Evolutionary conservation across 2,329 filamentous ascomycete genomes (phyloP).

Genomic region (Fusarium sp.): DNA sequence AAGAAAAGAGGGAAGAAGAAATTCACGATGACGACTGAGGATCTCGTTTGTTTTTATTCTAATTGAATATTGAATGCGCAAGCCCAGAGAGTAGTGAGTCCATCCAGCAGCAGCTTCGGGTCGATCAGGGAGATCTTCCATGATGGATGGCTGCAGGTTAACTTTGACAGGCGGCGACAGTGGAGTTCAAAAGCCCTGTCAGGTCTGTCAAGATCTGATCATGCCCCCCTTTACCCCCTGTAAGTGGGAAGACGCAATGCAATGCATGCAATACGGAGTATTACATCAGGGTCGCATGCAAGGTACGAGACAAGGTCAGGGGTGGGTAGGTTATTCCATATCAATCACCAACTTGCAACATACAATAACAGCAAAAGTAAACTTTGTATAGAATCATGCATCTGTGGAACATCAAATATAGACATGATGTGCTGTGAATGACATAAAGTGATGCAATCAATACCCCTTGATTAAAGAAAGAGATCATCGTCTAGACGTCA

Average conservation of each 20-base stretch:
- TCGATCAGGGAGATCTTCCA: conserved; percentile 20
- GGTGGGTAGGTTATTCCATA: no score
- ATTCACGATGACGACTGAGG: neutral
- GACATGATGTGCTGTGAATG: conserved; percentile 3
- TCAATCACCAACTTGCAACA: no score
- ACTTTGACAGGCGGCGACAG: neutral
- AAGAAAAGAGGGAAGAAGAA: neutral
- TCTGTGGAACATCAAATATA: neutral
- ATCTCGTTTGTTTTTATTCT: conserved; percentile 9
- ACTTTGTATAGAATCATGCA: neutral
- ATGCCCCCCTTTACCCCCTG: conserved; percentile 3
- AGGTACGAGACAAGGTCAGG: conserved; percentile 24
- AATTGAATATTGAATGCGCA: conserved; percentile 10
- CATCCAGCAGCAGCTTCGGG: neutral
- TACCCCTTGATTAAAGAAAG: neutral
- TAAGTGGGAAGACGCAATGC: conserved; percentile 17
- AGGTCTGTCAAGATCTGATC: conserved; percentile 27
- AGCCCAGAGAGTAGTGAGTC: no score
- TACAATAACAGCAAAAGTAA: no score
- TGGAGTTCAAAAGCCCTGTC: neutral
- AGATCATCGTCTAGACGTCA: conserved; percentile 28
- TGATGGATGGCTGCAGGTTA: neutral
- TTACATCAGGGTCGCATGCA: conserved; percentile 19
- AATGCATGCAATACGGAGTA: conserved; percentile 31
- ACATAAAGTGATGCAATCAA: conserved; percentile 16